Evolutionary conservation across 345 rosid genomes (phyloP).

Genomic region (Hibiscus mutabilis): DNA sequence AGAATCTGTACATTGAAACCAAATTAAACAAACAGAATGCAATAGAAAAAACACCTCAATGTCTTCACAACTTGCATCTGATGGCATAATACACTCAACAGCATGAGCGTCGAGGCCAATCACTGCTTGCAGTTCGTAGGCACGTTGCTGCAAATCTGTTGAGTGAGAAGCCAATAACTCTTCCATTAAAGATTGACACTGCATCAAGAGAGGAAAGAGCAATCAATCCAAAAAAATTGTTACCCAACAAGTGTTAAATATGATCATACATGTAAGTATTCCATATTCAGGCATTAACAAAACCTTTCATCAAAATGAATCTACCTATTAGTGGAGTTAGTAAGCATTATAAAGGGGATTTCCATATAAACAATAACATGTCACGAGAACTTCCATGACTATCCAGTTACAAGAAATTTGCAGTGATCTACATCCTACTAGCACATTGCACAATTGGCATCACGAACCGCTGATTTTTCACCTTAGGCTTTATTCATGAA

Average conservation of each 20-base stretch:
- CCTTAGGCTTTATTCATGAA: background rate
- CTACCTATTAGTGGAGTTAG: background rate
- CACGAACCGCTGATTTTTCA: background rate
- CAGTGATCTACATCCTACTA: background rate
- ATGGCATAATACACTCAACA: conserved; percentile 62
- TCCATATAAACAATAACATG: background rate
- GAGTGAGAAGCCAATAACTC: conserved; percentile 90
- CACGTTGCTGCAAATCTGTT: conserved; percentile 97
- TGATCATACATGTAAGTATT: background rate
- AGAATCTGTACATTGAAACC: background rate
- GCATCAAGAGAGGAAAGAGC: conserved; percentile 25
- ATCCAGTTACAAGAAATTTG: background rate
- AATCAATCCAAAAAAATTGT: background rate
- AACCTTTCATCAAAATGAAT: background rate
- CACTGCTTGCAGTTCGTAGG: conserved; percentile 87
- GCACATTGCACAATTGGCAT: background rate
- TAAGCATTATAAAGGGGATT: background rate
- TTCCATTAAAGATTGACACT: conserved; percentile 90
- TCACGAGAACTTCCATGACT: background rate
- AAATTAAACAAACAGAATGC: background rate
- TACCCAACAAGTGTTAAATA: background rate
- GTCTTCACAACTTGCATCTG: conserved; percentile 93
- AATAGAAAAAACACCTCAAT: conserved; percentile 52
- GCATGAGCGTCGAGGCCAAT: conserved; percentile 58
- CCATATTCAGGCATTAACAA: background rate